Conservation (phyloP, 2,329 filamentous ascomycete genomes). For the Diaporthe eres region DNA sequence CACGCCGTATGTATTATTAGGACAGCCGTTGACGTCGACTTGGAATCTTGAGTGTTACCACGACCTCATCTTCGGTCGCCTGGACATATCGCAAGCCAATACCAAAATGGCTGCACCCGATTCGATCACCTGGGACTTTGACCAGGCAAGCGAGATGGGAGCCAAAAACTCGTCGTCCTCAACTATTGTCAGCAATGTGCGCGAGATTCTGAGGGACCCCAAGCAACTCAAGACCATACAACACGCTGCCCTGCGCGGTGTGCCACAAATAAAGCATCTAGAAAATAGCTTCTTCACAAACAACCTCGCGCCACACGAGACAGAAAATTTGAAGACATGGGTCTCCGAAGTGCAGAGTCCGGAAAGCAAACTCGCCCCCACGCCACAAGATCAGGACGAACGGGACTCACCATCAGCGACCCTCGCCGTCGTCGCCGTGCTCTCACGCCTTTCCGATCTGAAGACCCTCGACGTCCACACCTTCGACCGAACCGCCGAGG, state of each 20-base stretch:
- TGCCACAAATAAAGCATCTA: not conserved
- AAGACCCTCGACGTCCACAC: not conserved
- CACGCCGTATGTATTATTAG: not conserved
- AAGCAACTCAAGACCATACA: not conserved
- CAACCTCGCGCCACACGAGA: not conserved
- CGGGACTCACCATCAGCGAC: not conserved
- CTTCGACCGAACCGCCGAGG: not conserved
- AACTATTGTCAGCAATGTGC: not conserved
- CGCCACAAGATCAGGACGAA: not conserved
- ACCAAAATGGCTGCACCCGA: constrained; percentile 1
- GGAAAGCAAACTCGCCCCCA: not conserved
- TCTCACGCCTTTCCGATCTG: not conserved
- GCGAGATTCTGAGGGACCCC: not conserved
- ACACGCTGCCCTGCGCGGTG: constrained; percentile 1
- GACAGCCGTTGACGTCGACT: not conserved
- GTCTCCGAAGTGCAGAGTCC: not conserved
- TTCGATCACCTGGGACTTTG: constrained; percentile 10
- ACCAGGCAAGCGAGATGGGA: not conserved
- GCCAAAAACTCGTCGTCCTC: not conserved
- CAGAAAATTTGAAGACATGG: not conserved
- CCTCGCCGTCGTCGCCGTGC: not conserved
- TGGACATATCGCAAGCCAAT: not conserved
- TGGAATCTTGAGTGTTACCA: not conserved
- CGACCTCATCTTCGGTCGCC: not conserved
- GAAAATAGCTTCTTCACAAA: not conserved